Percentiles rank a stretch among this genome's conserved stretches.
phyloP scores from a whole-genome alignment of 345 rosid genomes.

The Hypericum perforatum region DNA sequence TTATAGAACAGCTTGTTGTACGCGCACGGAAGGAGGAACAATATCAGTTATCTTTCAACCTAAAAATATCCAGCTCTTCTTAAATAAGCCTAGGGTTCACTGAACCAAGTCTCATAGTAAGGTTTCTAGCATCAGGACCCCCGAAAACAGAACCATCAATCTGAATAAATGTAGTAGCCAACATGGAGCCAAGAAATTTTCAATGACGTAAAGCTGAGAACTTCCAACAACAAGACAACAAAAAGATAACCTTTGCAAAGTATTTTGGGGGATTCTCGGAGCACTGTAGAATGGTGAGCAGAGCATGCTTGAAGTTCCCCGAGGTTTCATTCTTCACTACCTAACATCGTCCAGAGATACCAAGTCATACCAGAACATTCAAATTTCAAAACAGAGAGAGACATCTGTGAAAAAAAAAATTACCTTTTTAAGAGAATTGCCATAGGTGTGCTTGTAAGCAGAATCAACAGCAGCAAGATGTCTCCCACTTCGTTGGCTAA shows the following conservation, averaged over 20 bases:
- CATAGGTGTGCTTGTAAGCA: constrained; percentile 38
- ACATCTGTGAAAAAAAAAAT: background rate
- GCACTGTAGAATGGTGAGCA: constrained; percentile 42
- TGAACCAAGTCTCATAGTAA: too few species aligned
- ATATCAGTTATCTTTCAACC: too few species aligned
- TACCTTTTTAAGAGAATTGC: constrained; percentile 49
- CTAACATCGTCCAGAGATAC: constrained; percentile 13
- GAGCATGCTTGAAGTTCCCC: constrained; percentile 39
- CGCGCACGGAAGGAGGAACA: too few species aligned
- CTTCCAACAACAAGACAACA: background rate
- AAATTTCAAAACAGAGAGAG: background rate
- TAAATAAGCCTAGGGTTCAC: too few species aligned
- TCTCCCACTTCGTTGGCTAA: constrained; percentile 48
- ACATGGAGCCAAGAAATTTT: too few species aligned
- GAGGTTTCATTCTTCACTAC: constrained; percentile 43
- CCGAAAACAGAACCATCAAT: too few species aligned
- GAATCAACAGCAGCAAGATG: constrained; percentile 42
- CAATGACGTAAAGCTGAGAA: too few species aligned
- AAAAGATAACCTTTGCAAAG: constrained; percentile 36
- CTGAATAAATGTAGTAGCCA: too few species aligned
- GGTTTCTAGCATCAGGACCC: too few species aligned
- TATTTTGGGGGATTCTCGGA: constrained; percentile 44
- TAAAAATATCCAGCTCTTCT: too few species aligned
- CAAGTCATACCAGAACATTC: background rate
- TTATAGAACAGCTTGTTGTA: too few species aligned